Percentiles rank a stretch among this genome's conserved stretches.
phyloP scores from a whole-genome alignment of 2,329 filamentous ascomycete genomes.

The Ophiostoma perfectum region DNA sequence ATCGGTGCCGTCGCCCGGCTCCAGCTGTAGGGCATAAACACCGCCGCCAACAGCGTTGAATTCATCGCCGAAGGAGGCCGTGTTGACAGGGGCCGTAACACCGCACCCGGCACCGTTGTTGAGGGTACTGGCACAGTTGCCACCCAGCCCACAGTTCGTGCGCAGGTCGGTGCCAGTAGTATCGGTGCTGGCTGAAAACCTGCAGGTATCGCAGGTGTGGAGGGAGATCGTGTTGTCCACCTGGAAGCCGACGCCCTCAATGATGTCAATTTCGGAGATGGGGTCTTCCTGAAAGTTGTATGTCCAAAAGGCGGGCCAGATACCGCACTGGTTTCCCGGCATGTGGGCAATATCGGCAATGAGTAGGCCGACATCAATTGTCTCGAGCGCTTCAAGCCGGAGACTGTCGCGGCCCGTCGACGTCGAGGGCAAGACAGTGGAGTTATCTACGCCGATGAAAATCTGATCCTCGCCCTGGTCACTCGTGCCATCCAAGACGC shows the following conservation, averaged over 20 bases:
- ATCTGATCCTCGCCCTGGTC: background rate
- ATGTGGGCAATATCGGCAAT: conserved; percentile 46
- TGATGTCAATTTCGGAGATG: conserved; percentile 50
- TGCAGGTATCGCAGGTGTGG: conserved; percentile 34
- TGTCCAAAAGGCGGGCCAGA: conserved; percentile 44
- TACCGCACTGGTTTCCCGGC: conserved; percentile 44
- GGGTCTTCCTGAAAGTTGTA: conserved; percentile 41
- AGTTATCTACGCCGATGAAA: background rate
- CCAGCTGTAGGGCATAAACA: conserved; percentile 33
- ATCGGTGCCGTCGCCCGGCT: conserved; percentile 22
- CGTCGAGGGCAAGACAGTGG: background rate
- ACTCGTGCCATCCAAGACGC: background rate
- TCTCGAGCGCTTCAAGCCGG: conserved; percentile 42
- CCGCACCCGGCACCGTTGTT: background rate
- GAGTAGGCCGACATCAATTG: conserved; percentile 44
- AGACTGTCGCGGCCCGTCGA: conserved; percentile 33
- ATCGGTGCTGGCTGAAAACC: background rate
- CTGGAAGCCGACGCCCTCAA: conserved; percentile 47
- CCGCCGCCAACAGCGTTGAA: background rate
- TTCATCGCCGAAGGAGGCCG: conserved; percentile 38
- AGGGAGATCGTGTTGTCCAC: conserved; percentile 43
- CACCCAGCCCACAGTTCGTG: background rate
- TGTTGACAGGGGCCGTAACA: background rate
- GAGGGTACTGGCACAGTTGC: background rate
- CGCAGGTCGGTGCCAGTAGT: background rate